A percentile compares a stretch with the other conserved stretches of the same genome.
These are phyloP conservation scores for Cordia subcordata DNA, from an alignment of 257 asterid genomes.

Conservation along the genomic window DNA sequence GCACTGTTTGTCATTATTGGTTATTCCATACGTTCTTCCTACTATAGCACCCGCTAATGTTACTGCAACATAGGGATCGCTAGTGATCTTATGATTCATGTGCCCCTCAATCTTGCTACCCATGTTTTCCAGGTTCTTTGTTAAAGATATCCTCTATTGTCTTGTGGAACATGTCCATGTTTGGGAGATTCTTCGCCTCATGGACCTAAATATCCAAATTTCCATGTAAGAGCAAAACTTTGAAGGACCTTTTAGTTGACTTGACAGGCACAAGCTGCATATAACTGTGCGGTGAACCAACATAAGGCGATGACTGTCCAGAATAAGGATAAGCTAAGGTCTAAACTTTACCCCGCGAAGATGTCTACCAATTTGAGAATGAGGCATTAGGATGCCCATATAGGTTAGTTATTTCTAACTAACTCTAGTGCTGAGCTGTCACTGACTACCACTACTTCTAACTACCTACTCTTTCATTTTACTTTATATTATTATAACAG, in stretches of 20 bases:
- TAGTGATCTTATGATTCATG: slow-evolving; percentile 68
- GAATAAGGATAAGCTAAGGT: slow-evolving; percentile 19
- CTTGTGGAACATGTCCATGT: slow-evolving; percentile 98
- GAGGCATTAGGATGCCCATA: slow-evolving; percentile 48
- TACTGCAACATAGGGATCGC: slow-evolving; percentile 89
- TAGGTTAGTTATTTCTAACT: slow-evolving; percentile 31
- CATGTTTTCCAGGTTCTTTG: slow-evolving; percentile 64
- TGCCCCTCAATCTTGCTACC: too few species aligned
- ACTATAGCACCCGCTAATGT: slow-evolving; percentile 58
- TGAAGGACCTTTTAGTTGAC: slow-evolving; percentile 54
- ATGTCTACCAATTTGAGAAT: slow-evolving; percentile 50
- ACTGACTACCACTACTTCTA: too few species aligned
- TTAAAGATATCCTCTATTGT: slow-evolving; percentile 84
- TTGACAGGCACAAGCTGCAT: slow-evolving; percentile 64
- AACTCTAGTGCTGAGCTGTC: too few species aligned
- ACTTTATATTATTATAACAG: too few species aligned
- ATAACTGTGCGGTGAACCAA: slow-evolving; percentile 25
- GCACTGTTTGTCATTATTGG: slow-evolving; percentile 72
- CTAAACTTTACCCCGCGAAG: slow-evolving; percentile 25
- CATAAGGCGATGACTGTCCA: slow-evolving; percentile 17
- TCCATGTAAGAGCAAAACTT: slow-evolving; percentile 77
- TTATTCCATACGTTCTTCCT: slow-evolving; percentile 84
- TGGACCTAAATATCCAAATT: slow-evolving; percentile 78
- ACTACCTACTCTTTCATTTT: too few species aligned
- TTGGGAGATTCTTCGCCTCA: slow-evolving; percentile 94